phyloP scores from a whole-genome alignment of 108 stramenopile species.

The Stephanodiscus triporus region DNA sequence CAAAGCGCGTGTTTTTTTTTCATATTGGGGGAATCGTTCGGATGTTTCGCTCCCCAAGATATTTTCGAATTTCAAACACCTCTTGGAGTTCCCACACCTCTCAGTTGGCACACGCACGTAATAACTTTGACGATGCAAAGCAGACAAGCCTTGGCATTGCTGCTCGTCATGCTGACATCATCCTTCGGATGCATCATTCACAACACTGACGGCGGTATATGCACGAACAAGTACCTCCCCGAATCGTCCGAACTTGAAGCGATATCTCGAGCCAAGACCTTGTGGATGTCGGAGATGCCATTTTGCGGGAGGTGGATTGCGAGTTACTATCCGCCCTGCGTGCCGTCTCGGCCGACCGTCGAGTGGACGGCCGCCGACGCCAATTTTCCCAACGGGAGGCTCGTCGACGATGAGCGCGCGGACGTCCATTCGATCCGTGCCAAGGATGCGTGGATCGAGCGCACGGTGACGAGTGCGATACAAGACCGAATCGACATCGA shows the following conservation, averaged over 20 bases:
- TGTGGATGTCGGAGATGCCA: slow-evolving; percentile 35
- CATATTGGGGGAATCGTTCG: too few relatives aligned
- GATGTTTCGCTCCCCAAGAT: too few relatives aligned
- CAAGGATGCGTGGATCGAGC: slow-evolving; percentile 47
- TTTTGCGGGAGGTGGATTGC: slow-evolving; percentile 44
- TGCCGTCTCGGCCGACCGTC: slow-evolving; percentile 18
- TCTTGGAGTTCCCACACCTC: too few relatives aligned
- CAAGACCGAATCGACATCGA: slow-evolving; percentile 34
- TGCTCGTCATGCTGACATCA: too few relatives aligned
- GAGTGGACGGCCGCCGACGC: slow-evolving; percentile 22
- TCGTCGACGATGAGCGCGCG: slow-evolving; percentile 4
- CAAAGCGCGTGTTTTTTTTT: too few relatives aligned
- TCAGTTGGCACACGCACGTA: too few relatives aligned
- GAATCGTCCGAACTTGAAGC: slow-evolving; percentile 7
- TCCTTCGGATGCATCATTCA: slow-evolving; percentile 38
- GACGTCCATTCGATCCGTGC: slow-evolving; percentile 18
- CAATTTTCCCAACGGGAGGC: slow-evolving; percentile 37
- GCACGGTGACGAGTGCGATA: slow-evolving; percentile 24
- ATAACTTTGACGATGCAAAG: too few relatives aligned
- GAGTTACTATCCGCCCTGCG: slow-evolving; percentile 36
- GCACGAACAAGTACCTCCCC: slow-evolving; percentile 39
- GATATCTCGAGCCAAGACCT: slow-evolving; percentile 14
- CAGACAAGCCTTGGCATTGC: too few relatives aligned
- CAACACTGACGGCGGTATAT: slow-evolving; percentile 38
- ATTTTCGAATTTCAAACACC: too few relatives aligned